These are phyloP conservation scores for Hydnum rufescens DNA, from an alignment of 768 basidiomycete species.

Conservation along the genomic window DNA sequence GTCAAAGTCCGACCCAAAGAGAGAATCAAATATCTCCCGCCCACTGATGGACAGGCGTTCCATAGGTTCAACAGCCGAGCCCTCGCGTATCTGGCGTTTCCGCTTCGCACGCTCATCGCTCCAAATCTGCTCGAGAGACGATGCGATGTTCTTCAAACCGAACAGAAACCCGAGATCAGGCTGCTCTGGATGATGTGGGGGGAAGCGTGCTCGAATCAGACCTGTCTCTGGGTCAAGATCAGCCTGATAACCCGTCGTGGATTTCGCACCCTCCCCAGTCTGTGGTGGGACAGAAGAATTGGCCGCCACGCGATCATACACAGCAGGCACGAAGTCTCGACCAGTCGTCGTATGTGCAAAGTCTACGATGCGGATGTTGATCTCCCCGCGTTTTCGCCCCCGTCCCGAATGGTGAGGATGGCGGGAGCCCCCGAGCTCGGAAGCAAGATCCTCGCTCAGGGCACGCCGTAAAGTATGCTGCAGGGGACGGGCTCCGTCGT, in stretches of 20 bases:
- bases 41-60: too few relatives aligned
- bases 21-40: too few relatives aligned
- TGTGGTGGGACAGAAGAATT: not conserved
- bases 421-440: constrained; percentile 45
- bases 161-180: constrained; percentile 91
- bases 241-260: constrained; percentile 71
- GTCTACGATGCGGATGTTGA: constrained; percentile 92
- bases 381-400: constrained; percentile 69
- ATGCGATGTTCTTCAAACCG: constrained; percentile 65
- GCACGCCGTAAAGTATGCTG: constrained; percentile 37
- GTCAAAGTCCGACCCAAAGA: too few relatives aligned
- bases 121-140: constrained; percentile 68
- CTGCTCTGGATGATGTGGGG: constrained; percentile 72
- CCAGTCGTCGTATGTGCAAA: constrained; percentile 98
- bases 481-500: constrained; percentile 6
- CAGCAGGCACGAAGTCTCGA: constrained; percentile 45
- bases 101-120: constrained; percentile 59
- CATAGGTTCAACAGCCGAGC: not conserved
- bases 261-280: too few relatives aligned
- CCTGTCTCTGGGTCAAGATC: constrained; percentile 70
- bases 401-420: constrained; percentile 12
- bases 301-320: not conserved
- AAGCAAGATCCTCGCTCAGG: constrained; percentile 60
- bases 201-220: constrained; percentile 77
- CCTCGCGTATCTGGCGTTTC: constrained; percentile 16